A percentile compares a stretch with the other conserved stretches of the same genome.
These are phyloP conservation scores for Fragilaria radians DNA, from an alignment of 108 stramenopile species.

Conservation along the genomic window DNA sequence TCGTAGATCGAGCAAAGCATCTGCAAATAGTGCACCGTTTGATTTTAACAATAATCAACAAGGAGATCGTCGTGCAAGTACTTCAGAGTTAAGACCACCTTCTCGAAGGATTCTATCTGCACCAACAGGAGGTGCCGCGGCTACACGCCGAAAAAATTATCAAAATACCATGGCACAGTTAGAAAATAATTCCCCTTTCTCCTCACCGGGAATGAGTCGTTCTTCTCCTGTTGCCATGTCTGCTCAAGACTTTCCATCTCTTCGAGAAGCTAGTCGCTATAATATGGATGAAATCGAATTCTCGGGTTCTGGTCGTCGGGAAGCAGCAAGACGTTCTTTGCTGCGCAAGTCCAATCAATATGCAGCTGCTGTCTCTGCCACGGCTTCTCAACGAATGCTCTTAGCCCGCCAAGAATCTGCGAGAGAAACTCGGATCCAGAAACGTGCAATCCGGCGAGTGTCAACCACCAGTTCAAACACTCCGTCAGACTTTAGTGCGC, in stretches of 20 bases:
- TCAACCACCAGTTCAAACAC: too few species aligned
- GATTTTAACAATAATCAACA: background rate
- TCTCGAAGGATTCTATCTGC: background rate
- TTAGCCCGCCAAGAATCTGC: background rate
- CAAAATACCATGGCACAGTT: constrained; percentile 40
- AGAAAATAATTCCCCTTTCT: background rate
- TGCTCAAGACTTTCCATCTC: constrained; percentile 2
- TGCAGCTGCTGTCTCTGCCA: constrained; percentile 1
- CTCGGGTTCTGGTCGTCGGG: background rate
- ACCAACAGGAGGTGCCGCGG: constrained; percentile 44
- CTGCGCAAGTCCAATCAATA: constrained; percentile 4
- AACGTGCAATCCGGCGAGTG: background rate
- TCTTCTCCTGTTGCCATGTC: background rate
- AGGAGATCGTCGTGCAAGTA: background rate
- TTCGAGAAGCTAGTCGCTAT: background rate
- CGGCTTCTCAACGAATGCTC: constrained; percentile 2
- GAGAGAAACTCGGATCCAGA: background rate
- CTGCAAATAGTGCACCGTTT: background rate
- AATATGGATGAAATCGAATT: background rate
- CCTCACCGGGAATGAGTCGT: background rate
- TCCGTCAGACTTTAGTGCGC: too few species aligned
- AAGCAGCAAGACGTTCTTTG: background rate
- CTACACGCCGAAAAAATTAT: constrained; percentile 36
- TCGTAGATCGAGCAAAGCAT: background rate
- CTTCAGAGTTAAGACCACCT: background rate